A percentile compares a stretch with the other conserved stretches of the same genome.
These are phyloP conservation scores for Kwoniella dejecticola DNA, from an alignment of 768 basidiomycete species.

Conservation along the genomic window DNA sequence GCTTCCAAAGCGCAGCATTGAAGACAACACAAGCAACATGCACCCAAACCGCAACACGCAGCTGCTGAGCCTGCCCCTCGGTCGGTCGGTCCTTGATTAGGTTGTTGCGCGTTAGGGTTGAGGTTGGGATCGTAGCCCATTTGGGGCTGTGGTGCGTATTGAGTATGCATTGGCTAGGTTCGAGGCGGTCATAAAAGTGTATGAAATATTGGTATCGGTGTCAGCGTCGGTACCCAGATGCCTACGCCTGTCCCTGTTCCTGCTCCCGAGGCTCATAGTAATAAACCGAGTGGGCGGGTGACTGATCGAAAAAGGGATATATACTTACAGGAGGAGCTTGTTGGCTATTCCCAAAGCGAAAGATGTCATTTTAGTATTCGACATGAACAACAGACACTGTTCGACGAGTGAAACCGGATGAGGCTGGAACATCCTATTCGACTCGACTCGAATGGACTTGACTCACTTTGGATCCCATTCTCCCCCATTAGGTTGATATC, in stretches of 20 bases:
- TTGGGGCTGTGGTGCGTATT: slow-evolving; percentile 13
- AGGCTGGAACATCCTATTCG: too few relatives aligned
- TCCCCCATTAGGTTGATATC: slow-evolving; percentile 1
- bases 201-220: neutral
- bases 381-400: neutral
- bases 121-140: slow-evolving; percentile 10
- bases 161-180: neutral
- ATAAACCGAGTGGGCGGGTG: too few relatives aligned
- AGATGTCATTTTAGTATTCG: too few relatives aligned
- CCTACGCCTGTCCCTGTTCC: too few relatives aligned
- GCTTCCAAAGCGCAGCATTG: slow-evolving; percentile 18
- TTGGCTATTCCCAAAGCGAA: too few relatives aligned
- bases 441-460: neutral
- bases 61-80: slow-evolving; percentile 11
- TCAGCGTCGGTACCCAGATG: too few relatives aligned
- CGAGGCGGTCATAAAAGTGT: neutral
- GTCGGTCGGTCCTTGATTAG: slow-evolving; percentile 3
- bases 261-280: too few relatives aligned
- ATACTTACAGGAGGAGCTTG: slow-evolving; percentile 16
- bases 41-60: slow-evolving; percentile 19
- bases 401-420: too few relatives aligned
- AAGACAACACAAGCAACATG: slow-evolving; percentile 14
- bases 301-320: too few relatives aligned
- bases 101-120: slow-evolving; percentile 11
- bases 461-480: slow-evolving; percentile 20